These are phyloP conservation scores for Plicaturopsis crispa DNA, from an alignment of 768 basidiomycete genomes.

Conservation along the genomic window DNA sequence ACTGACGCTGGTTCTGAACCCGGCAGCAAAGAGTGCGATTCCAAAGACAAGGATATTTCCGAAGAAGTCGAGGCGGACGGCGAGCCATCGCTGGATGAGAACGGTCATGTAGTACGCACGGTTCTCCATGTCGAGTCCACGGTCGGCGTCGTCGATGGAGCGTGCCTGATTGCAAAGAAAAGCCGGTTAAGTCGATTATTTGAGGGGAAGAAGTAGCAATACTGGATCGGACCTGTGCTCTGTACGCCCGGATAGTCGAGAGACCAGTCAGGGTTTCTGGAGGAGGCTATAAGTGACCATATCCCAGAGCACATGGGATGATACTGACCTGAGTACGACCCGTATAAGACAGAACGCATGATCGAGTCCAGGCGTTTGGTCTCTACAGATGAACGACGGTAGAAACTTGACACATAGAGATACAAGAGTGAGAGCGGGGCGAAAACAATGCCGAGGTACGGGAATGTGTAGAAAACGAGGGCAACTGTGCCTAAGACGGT, in stretches of 20 bases:
- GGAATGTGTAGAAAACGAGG: slow-evolving; percentile 61
- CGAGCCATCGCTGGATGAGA: slow-evolving; percentile 32
- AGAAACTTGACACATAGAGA: slow-evolving; percentile 45
- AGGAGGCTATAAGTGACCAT: slow-evolving; percentile 1
- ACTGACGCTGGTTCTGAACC: slow-evolving; percentile 20
- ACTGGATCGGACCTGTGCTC: slow-evolving; percentile 33
- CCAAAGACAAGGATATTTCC: slow-evolving; percentile 22
- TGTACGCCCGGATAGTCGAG: slow-evolving; percentile 54
- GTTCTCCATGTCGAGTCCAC: slow-evolving; percentile 51
- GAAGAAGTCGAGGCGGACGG: slow-evolving; percentile 32
- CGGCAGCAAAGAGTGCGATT: slow-evolving; percentile 30
- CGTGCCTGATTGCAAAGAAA: slow-evolving; percentile 32
- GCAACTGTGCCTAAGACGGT: slow-evolving; percentile 35
- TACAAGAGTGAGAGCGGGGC: slow-evolving; percentile 45
- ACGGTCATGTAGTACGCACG: slow-evolving; percentile 22
- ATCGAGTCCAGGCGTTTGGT: slow-evolving; percentile 62
- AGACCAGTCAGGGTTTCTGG: slow-evolving; percentile 57
- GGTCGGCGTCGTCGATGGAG: slow-evolving; percentile 42
- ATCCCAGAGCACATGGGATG: background rate
- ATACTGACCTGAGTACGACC: slow-evolving; percentile 44
- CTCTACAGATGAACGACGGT: slow-evolving; percentile 55
- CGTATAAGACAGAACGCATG: slow-evolving; percentile 50
- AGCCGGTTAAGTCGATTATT: background rate
- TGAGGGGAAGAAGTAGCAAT: background rate
- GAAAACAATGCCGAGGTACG: slow-evolving; percentile 59